Evolutionary conservation across 441 rosid genomes (phyloP).

Genomic region (Kokia cookei): DNA sequence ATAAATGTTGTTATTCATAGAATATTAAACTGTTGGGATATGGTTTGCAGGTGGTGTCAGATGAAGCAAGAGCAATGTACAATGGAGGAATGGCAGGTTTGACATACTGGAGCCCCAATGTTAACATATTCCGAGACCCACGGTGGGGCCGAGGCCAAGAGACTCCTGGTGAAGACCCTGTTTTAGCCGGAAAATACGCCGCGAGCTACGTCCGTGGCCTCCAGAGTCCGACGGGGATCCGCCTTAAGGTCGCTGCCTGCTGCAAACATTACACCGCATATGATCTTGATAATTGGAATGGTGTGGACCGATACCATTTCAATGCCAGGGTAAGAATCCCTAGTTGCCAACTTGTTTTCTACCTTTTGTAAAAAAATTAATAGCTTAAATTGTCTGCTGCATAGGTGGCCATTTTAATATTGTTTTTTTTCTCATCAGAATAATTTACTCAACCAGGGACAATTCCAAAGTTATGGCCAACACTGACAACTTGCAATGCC

Average conservation of each 20-base stretch:
- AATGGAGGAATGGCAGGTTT: constrained; percentile 68
- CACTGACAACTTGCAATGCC: neutral
- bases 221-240: constrained; percentile 40
- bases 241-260: constrained; percentile 70
- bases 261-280: constrained; percentile 81
- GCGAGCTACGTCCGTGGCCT: constrained; percentile 62
- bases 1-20: neutral
- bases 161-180: constrained; percentile 77
- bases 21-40: neutral
- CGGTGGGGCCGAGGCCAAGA: constrained; percentile 87
- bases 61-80: constrained; percentile 82
- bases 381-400: neutral
- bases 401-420: neutral
- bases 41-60: constrained; percentile 46
- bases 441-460: too few species aligned
- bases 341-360: neutral
- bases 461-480: too few species aligned
- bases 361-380: neutral
- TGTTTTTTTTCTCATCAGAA: neutral
- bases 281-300: constrained; percentile 75
- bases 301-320: constrained; percentile 65
- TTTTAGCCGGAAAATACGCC: constrained; percentile 55
- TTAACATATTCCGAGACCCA: constrained; percentile 68
- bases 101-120: constrained; percentile 77
- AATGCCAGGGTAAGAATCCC: constrained; percentile 46